Evolutionary conservation across 768 basidiomycete genomes (phyloP), one percentile per base, ranked within the genome.

Genomic region (Paxillus ammoniavirescens): DNA sequence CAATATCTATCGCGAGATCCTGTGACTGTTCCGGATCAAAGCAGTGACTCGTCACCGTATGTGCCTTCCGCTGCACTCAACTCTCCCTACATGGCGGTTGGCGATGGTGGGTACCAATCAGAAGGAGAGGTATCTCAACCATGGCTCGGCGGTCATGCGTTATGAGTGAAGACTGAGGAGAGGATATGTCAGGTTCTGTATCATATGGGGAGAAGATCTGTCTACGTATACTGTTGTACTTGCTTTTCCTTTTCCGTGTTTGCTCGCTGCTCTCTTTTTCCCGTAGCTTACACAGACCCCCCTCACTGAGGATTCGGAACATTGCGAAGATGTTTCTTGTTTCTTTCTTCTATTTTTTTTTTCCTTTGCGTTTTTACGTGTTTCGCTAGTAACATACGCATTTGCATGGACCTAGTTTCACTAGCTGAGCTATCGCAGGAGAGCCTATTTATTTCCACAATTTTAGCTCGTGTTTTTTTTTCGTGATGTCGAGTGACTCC

Each of bases 191-290:
- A 26, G 47, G 52, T 47, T 23, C 28, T 65, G 61, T 66, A 65
- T 53, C 58, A 56, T 66, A 56, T 50, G 21, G 4, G 49, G 10
- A 43, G n/a, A 6, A 33, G 59, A 63, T 54, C 62, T 54, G 56
- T 42, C 38, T 43, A 44, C 26, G 56, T 42, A 38, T 43, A 44
- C 26, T 66, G 64, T 65, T 65, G 61, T 66, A 66, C 47, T 58
- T 58, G 58, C 58, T 56, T 66, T 56, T 26, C 5, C 26, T 54
- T 60, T 45, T 8, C 31, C 10, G 5, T 31, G 10, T 36, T 44
- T 44, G 17, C 26, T 26, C 5, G 21, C 26, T 42, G 21, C 30
- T 46, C 23, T 46, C 33, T 30, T 7, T 10, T 3, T 6, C 31
- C 31, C 31, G 31, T 31, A 9, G 31, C 31, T 31, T 10, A 8